phyloP scores from a whole-genome alignment of 805 yeast genomes.

The Lipomyces lipofer region DNA sequence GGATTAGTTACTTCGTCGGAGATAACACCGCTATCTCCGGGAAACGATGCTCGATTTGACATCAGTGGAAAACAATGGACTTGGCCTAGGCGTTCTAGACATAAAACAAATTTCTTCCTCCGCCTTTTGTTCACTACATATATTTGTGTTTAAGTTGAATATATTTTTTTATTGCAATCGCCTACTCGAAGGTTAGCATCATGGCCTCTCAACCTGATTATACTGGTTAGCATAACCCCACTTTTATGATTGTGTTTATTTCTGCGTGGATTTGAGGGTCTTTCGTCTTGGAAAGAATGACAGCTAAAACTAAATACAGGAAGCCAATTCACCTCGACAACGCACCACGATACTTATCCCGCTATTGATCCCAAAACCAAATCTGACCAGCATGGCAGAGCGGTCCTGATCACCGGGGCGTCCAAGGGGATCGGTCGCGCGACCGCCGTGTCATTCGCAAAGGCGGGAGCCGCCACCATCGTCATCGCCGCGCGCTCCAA shows the following conservation, averaged over 20 bases:
- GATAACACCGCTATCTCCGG: no score
- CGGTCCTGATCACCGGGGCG: conserved; percentile 17
- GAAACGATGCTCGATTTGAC: neutral
- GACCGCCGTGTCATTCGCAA: conserved; percentile 8
- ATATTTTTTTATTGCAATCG: neutral
- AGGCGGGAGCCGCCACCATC: conserved; percentile 8
- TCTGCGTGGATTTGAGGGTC: neutral
- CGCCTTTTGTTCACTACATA: neutral
- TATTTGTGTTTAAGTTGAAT: neutral
- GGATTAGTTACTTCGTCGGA: no score
- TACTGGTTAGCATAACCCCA: neutral
- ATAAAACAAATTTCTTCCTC: neutral
- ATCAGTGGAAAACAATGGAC: neutral
- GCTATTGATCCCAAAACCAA: neutral
- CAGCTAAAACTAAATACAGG: conserved; percentile 2
- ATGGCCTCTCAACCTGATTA: conserved; percentile 2
- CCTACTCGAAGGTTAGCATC: neutral
- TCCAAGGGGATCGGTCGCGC: conserved; percentile 12
- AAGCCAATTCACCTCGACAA: neutral
- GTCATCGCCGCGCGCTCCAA: neutral
- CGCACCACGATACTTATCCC: neutral
- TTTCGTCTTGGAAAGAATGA: neutral
- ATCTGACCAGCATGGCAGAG: neutral
- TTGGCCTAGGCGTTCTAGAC: neutral
- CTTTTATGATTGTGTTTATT: neutral